These are phyloP conservation scores for Xylaria venustula DNA, from an alignment of 495 filamentous ascomycete species.

Conservation along the genomic window DNA sequence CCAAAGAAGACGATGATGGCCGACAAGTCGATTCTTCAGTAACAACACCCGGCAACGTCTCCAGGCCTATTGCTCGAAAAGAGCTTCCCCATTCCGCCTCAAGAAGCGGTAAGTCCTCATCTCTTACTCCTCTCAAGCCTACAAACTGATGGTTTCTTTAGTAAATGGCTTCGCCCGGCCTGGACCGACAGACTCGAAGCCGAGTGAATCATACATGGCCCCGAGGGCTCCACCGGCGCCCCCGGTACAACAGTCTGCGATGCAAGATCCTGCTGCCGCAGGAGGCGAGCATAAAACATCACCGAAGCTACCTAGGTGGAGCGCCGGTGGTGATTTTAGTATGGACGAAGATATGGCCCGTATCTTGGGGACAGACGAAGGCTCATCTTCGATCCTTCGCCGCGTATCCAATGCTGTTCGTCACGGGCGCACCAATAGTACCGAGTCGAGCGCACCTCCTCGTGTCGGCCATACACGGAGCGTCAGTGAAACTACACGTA, in stretches of 20 bases:
- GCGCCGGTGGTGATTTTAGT: slow-evolving; percentile 71
- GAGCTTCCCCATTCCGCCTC: slow-evolving; percentile 39
- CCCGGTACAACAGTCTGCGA: slow-evolving; percentile 49
- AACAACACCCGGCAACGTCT: slow-evolving; percentile 29
- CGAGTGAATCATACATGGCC: slow-evolving; percentile 60
- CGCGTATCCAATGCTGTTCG: slow-evolving; percentile 89
- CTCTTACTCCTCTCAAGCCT: background rate
- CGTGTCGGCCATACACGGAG: slow-evolving; percentile 50
- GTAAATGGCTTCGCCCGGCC: slow-evolving; percentile 39
- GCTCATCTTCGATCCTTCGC: slow-evolving; percentile 72
- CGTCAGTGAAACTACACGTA: slow-evolving; percentile 57
- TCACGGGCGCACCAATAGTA: slow-evolving; percentile 86
- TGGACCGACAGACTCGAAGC: slow-evolving; percentile 39
- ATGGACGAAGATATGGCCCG: slow-evolving; percentile 90
- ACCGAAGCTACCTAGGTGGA: slow-evolving; percentile 73
- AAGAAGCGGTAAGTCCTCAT: slow-evolving; percentile 35
- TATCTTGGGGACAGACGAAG: slow-evolving; percentile 70
- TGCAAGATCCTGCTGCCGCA: slow-evolving; percentile 57
- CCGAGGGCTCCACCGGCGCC: slow-evolving; percentile 61
- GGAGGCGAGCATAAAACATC: slow-evolving; percentile 56
- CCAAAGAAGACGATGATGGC: slow-evolving; percentile 41
- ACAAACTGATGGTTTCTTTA: slow-evolving; percentile 17
- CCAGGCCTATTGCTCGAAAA: slow-evolving; percentile 48
- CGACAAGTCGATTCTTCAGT: slow-evolving; percentile 43
- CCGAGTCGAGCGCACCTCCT: slow-evolving; percentile 45